Evolutionary conservation across 2,329 filamentous ascomycete genomes (phyloP).

Genomic region (Penicillium frequentans): DNA sequence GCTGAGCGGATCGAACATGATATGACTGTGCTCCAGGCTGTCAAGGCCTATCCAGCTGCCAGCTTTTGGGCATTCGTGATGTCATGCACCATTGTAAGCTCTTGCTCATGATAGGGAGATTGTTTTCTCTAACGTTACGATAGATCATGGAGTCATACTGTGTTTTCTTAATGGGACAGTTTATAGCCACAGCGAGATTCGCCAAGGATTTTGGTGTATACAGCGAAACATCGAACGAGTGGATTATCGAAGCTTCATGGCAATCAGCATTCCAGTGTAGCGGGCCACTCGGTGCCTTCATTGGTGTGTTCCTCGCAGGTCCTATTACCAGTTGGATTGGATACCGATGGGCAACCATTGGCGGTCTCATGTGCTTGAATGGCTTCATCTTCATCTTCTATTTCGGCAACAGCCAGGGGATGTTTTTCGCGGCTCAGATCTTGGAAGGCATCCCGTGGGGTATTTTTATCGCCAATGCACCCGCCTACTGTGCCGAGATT

Average conservation of each 20-base stretch:
- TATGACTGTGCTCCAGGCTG: constrained; percentile 48
- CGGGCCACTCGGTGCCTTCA: constrained; percentile 54
- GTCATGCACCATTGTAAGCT: constrained; percentile 54
- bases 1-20: constrained; percentile 57
- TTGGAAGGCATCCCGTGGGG: constrained; percentile 66
- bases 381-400: constrained; percentile 53
- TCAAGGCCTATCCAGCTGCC: constrained; percentile 48
- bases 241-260: constrained; percentile 52
- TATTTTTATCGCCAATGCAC: constrained; percentile 65
- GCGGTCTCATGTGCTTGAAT: constrained; percentile 53
- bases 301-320: constrained; percentile 53
- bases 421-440: constrained; percentile 54
- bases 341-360: constrained; percentile 61
- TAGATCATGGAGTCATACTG: constrained; percentile 67
- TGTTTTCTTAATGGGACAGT: constrained; percentile 62
- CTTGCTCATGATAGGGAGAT: no score
- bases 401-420: no score
- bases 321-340: constrained; percentile 59
- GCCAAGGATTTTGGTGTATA: constrained; percentile 48
- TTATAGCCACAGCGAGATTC: constrained; percentile 55
- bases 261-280: constrained; percentile 58
- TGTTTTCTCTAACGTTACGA: neutral
- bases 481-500: constrained; percentile 63
- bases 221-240: neutral
- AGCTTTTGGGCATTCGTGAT: constrained; percentile 54